Conservation (phyloP, 1,139 yeast genomes). For the Candida labiduridarum region DNA sequence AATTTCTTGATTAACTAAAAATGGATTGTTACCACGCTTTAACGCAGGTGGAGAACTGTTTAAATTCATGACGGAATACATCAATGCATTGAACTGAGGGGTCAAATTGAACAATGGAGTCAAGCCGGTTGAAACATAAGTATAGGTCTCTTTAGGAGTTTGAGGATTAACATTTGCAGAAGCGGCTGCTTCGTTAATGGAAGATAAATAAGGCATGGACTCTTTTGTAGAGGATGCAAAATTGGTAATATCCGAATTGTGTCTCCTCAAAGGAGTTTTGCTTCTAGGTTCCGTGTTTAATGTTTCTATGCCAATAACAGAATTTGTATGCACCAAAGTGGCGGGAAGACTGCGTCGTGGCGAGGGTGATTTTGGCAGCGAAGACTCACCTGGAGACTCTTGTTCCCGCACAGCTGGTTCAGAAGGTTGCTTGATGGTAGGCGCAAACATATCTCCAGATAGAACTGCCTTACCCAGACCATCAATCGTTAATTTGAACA, state of each 20-base stretch:
- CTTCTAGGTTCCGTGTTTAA: constrained; percentile 10
- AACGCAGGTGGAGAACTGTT: constrained; percentile 36
- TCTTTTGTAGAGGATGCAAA: constrained; percentile 17
- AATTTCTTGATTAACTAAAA: constrained; percentile 35
- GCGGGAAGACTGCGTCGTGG: not conserved
- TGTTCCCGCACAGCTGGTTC: not conserved
- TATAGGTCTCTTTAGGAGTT: constrained; percentile 39
- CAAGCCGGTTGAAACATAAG: constrained; percentile 31
- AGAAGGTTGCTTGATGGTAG: constrained; percentile 1
- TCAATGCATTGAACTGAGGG: constrained; percentile 47
- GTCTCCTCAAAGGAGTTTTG: constrained; percentile 27
- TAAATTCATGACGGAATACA: constrained; percentile 41
- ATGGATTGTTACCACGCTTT: constrained; percentile 25
- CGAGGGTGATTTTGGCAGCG: constrained; percentile 1
- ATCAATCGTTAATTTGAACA: constrained; percentile 41
- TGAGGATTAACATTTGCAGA: constrained; percentile 26
- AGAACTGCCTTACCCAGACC: constrained; percentile 52
- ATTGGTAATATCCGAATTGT: constrained; percentile 34
- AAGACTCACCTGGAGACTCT: not conserved
- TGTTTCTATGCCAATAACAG: constrained; percentile 35
- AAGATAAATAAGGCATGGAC: constrained; percentile 12
- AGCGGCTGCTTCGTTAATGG: constrained; percentile 21
- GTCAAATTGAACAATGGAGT: constrained; percentile 45
- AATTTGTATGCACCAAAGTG: constrained; percentile 28
- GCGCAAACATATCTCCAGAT: constrained; percentile 23